These are phyloP conservation scores for Fusarium odoratissimum DNA, from an alignment of 2,329 filamentous ascomycete species.

Conservation along the genomic window DNA sequence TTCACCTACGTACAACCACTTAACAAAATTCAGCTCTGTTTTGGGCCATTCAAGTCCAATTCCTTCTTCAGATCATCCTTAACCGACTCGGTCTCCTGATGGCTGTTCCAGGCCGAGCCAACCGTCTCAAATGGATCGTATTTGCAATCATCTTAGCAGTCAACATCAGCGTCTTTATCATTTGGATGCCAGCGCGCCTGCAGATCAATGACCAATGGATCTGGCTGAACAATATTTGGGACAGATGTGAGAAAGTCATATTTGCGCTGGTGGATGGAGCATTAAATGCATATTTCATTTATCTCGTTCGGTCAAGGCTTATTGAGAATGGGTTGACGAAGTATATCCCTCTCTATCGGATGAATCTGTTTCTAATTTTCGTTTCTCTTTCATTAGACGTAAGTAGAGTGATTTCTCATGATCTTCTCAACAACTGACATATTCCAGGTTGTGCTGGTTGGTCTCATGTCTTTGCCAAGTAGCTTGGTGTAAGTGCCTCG, in stretches of 20 bases:
- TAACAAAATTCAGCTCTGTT: too few species aligned
- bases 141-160: constrained; percentile 59
- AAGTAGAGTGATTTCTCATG: fast-evolving
- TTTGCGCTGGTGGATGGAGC: constrained; percentile 60
- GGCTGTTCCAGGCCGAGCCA: constrained; percentile 51
- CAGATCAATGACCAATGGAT: constrained; percentile 56
- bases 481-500: constrained; percentile 39
- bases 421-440: not conserved
- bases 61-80: constrained; percentile 65
- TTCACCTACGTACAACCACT: too few species aligned
- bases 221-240: constrained; percentile 62
- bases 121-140: constrained; percentile 57
- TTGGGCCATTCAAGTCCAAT: constrained; percentile 60
- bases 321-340: constrained; percentile 61
- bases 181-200: constrained; percentile 65
- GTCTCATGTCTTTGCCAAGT: constrained; percentile 45
- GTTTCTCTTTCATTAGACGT: constrained; percentile 45
- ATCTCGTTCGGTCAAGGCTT: constrained; percentile 56
- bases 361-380: constrained; percentile 44
- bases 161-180: constrained; percentile 64
- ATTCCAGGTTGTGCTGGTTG: constrained; percentile 37
- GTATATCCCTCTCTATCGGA: constrained; percentile 57
- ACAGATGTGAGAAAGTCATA: constrained; percentile 63
- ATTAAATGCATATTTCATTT: constrained; percentile 64
- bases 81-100: constrained; percentile 63